phyloP scores from a whole-genome alignment of 2,329 filamentous ascomycete species.

The Fusarium nodosum region DNA sequence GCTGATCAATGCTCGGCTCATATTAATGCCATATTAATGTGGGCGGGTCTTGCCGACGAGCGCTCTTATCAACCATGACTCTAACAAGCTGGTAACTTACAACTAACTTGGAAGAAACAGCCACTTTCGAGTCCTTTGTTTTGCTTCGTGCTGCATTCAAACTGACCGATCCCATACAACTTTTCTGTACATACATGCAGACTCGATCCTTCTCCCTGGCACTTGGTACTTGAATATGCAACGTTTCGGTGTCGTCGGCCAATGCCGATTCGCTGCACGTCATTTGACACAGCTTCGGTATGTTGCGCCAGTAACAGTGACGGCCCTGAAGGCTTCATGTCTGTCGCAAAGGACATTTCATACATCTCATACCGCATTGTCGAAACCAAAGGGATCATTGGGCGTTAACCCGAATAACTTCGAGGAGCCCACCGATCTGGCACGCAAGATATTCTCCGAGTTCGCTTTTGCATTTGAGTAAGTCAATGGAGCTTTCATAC shows the following conservation, averaged over 20 bases:
- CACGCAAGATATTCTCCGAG: conserved; percentile 50
- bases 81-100: conserved; percentile 9
- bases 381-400: conserved; percentile 44
- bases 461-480: conserved; percentile 58
- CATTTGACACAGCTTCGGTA: conserved; percentile 37
- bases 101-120: conserved; percentile 7
- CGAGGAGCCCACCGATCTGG: conserved; percentile 42
- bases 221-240: conserved; percentile 37
- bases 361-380: conserved; percentile 26
- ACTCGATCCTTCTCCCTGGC: background rate
- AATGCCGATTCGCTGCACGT: conserved; percentile 48
- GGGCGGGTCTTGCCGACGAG: conserved; percentile 46
- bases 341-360: conserved; percentile 29
- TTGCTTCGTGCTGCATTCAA: background rate
- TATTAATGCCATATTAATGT: conserved; percentile 21
- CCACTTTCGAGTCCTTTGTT: background rate
- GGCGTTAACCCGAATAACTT: conserved; percentile 39
- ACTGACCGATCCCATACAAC: background rate
- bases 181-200: background rate
- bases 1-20: conserved; percentile 36
- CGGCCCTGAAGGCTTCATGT: conserved; percentile 16
- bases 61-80: conserved; percentile 42
- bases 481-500: conserved; percentile 17
- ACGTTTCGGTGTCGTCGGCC: conserved; percentile 45
- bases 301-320: conserved; percentile 28